These are phyloP conservation scores for Trametes gibbosa DNA, from an alignment of 768 basidiomycete genomes.

Conservation along the genomic window DNA sequence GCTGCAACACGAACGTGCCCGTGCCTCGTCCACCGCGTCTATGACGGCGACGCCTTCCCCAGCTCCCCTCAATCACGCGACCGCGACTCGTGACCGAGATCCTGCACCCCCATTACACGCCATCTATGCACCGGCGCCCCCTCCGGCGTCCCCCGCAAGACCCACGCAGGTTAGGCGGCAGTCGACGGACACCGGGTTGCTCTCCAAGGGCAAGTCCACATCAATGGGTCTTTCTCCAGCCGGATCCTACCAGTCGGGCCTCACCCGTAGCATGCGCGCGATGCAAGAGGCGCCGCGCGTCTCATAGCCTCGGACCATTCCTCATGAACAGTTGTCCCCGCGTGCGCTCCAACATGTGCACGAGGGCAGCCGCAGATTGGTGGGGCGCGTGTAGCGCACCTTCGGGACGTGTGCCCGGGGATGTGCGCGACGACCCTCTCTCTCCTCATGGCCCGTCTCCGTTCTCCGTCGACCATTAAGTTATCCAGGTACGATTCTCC, in stretches of 20 bases:
- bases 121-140: slow-evolving; percentile 5
- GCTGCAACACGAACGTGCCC: slow-evolving; percentile 18
- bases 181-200: background rate
- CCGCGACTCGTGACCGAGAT: slow-evolving; percentile 17
- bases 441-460: background rate
- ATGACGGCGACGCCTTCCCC: background rate
- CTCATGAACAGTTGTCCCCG: too few relatives aligned
- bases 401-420: slow-evolving; percentile 1
- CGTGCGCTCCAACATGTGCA: background rate
- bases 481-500: slow-evolving; percentile 4
- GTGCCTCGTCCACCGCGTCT: slow-evolving; percentile 18
- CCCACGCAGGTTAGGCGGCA: slow-evolving; percentile 12
- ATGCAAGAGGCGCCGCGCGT: slow-evolving; percentile 23
- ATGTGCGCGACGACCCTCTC: background rate
- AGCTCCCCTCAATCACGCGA: slow-evolving; percentile 6
- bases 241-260: slow-evolving; percentile 16
- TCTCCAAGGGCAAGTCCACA: slow-evolving; percentile 12
- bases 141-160: slow-evolving; percentile 11
- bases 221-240: slow-evolving; percentile 3
- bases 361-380: background rate
- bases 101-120: slow-evolving; percentile 8
- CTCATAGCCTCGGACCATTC: slow-evolving; percentile 2
- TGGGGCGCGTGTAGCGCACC: background rate
- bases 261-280: slow-evolving; percentile 23
- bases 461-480: background rate